These are phyloP conservation scores for Pyrenophora tritici-repentis DNA, from an alignment of 2,329 filamentous ascomycete species.

Conservation along the genomic window DNA sequence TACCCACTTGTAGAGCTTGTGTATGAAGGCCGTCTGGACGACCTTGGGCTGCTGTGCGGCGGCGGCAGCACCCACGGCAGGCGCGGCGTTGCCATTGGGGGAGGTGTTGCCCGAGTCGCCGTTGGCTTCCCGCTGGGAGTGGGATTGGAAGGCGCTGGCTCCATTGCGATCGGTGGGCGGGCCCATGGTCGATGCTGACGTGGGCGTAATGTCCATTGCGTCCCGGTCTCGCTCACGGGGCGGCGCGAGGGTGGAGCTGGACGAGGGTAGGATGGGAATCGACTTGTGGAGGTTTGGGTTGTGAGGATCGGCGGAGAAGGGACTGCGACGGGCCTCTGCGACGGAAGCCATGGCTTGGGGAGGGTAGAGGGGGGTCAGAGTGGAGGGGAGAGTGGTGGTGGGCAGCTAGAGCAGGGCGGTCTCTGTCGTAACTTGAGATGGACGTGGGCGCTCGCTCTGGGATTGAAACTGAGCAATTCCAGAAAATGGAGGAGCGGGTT, in stretches of 20 bases:
- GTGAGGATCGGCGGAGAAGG: conserved; percentile 51
- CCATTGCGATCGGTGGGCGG: conserved; percentile 55
- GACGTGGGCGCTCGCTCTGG: background rate
- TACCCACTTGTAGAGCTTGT: conserved; percentile 95
- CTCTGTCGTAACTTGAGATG: background rate
- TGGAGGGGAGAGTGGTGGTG: conserved; percentile 18
- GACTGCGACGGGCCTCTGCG: conserved; percentile 52
- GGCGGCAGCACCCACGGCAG: conserved; percentile 63
- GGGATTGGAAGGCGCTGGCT: conserved; percentile 9
- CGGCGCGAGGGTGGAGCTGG: conserved; percentile 50
- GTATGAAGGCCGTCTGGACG: conserved; percentile 97
- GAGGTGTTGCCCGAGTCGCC: conserved; percentile 40
- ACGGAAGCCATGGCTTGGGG: conserved; percentile 50
- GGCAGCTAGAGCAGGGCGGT: conserved; percentile 17
- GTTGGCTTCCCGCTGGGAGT: conserved; percentile 25
- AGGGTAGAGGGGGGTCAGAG: background rate
- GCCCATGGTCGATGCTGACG: conserved; percentile 50
- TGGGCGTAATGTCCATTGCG: conserved; percentile 59
- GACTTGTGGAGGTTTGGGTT: conserved; percentile 55
- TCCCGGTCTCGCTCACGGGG: conserved; percentile 46
- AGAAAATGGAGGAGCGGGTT: background rate
- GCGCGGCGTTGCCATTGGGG: conserved; percentile 48
- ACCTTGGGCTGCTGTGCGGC: conserved; percentile 94
- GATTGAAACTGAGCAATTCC: background rate
- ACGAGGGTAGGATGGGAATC: conserved; percentile 58